Evolutionary conservation across 2,329 filamentous ascomycete genomes (phyloP), one percentile per base, ranked within the genome.

Genomic region (Colletotrichum musae): DNA sequence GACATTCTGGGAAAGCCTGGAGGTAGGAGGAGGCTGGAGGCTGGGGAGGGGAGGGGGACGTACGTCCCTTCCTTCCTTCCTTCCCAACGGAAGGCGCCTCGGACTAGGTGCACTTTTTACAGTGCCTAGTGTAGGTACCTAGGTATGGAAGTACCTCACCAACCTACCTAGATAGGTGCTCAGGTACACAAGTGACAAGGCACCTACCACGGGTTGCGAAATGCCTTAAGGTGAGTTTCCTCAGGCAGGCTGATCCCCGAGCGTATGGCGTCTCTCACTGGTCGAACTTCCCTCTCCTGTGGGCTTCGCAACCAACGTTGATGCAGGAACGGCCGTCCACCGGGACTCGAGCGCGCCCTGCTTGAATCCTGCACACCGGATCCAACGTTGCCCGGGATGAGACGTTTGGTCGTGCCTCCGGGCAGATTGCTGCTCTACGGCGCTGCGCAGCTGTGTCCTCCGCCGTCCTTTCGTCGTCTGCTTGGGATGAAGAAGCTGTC

Each of bases 1-100:
- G 64, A 50, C 67, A 68, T 68, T 70, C 53, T 70, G 67, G 67
- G 61, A 68, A 68, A 32, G 45, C 57, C 32, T 53, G 32, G 32
- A 36, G 32, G 32, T 1, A 36, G 10, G 32, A 36, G 32, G 28
- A 43, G 41, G 41, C 36, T 21, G 16, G 54, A 59, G 62, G 66
- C 61, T 48, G 48, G 54, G 65, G 59, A 62, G 21, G 21, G 21
- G 21, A 24, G 21, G 21, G 21, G 18, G 18, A 18, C 53, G 58
- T 32, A 24, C 21, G 21, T 24, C 58, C 26, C 41, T 47, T 50
- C 48, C 48, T 32, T 5, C 41, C 41, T 43, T 43, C 13, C 41
- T n/a, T 43, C 32, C 32, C 32, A 36, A 36, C 32, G 32, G 32
- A 36, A 36, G 7, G 32, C 32, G 10, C 32, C 21, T 24, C 10